Percentiles rank a stretch among this genome's conserved stretches.
These are phyloP conservation scores for Amoebophrya sp. DNA, from an alignment of 169 alveolate genomes.

Conservation along the genomic window DNA sequence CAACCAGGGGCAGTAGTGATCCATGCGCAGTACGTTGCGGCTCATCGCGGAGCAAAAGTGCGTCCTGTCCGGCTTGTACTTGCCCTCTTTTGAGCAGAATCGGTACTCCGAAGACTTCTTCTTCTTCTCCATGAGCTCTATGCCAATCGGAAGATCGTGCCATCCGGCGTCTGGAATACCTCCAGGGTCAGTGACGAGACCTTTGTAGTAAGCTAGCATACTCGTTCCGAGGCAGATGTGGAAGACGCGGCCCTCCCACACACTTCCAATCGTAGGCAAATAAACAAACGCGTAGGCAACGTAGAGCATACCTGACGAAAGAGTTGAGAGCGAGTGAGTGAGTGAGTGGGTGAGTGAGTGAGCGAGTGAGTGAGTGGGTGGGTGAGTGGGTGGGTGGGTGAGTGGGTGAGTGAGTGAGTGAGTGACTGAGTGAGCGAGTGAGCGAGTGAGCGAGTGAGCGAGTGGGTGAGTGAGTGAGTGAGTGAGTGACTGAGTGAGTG, in stretches of 20 bases:
- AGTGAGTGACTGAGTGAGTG: too few species aligned
- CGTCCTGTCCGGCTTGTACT: constrained; percentile 72
- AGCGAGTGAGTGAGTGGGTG: too few species aligned
- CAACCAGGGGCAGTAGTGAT: constrained; percentile 82
- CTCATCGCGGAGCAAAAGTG: constrained; percentile 73
- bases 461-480: too few species aligned
- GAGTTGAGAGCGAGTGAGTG: too few species aligned
- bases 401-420: too few species aligned
- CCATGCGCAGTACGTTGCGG: constrained; percentile 74
- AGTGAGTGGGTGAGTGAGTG: too few species aligned
- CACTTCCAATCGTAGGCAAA: background rate
- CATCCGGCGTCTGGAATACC: background rate
- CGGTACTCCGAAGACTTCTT: constrained; percentile 14
- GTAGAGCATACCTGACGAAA: background rate
- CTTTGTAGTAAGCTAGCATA: background rate
- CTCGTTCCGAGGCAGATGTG: background rate
- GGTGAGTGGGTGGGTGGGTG: too few species aligned
- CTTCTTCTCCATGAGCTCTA: background rate
- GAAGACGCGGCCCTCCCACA: background rate
- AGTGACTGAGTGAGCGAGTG: too few species aligned
- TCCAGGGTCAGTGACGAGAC: background rate
- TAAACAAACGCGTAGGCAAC: background rate
- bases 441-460: too few species aligned
- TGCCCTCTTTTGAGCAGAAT: constrained; percentile 49
- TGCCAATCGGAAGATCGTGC: background rate